Evolutionary conservation across 352 stramenopile species (phyloP).

Genomic region (Globisporangium cederbergense): DNA sequence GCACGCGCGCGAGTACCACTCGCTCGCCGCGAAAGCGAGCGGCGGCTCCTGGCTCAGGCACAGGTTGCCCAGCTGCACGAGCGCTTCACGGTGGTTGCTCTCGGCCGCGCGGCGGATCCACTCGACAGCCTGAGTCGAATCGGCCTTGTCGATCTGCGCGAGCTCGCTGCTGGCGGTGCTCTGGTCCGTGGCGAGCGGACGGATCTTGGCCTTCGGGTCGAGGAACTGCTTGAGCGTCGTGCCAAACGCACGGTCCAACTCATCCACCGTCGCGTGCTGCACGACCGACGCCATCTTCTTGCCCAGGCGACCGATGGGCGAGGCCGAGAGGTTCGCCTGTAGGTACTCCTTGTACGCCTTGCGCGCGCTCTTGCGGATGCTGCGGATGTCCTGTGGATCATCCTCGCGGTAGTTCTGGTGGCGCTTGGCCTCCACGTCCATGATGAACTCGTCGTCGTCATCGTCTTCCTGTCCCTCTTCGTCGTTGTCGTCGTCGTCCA

Average conservation of each 20-base stretch:
- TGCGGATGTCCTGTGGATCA: conserved; percentile 63
- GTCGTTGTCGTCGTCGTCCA: conserved; percentile 36
- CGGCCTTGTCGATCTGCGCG: conserved; percentile 24
- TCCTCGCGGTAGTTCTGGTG: conserved; percentile 35
- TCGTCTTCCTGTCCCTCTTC: conserved; percentile 19
- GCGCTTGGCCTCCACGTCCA: conserved; percentile 72
- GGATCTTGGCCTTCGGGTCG: conserved; percentile 51
- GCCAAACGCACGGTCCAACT: conserved; percentile 71
- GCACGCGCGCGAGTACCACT: conserved; percentile 72
- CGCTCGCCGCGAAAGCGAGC: conserved; percentile 58
- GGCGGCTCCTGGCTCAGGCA: conserved; percentile 77
- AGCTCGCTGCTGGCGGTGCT: conserved; percentile 22
- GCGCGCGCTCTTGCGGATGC: conserved; percentile 76
- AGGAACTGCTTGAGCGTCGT: conserved; percentile 68
- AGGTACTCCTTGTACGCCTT: conserved; percentile 76
- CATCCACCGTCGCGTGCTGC: conserved; percentile 41
- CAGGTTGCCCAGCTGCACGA: conserved; percentile 79
- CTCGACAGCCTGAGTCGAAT: conserved; percentile 70
- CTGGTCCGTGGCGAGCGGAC: conserved; percentile 32
- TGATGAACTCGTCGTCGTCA: conserved; percentile 36
- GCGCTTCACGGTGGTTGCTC: conserved; percentile 69
- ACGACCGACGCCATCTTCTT: conserved; percentile 22
- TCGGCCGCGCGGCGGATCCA: conserved; percentile 79
- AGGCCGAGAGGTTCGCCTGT: conserved; percentile 30
- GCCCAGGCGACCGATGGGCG: conserved; percentile 10